Evolutionary conservation across 2,329 filamentous ascomycete species (phyloP).

Genomic region (Hypoxylon sp.): DNA sequence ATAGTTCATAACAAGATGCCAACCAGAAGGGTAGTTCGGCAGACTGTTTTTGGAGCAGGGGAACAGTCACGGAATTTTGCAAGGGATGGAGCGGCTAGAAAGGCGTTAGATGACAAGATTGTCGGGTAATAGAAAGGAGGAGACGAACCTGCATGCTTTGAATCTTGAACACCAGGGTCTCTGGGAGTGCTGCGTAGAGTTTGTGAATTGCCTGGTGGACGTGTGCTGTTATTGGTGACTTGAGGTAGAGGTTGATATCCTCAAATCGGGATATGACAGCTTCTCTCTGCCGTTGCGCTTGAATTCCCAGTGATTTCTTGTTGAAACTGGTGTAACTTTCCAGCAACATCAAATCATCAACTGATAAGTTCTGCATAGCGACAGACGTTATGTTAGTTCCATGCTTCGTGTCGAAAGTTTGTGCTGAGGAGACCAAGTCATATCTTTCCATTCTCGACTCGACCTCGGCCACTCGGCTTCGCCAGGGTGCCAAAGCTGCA

Average conservation of each 20-base stretch:
- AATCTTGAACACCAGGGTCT: constrained; percentile 42
- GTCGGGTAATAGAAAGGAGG: constrained; percentile 37
- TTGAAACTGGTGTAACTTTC: constrained; percentile 39
- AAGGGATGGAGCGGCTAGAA: constrained; percentile 65
- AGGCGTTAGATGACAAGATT: constrained; percentile 53
- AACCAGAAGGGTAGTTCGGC: constrained; percentile 57
- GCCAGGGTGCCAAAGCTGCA: constrained; percentile 44
- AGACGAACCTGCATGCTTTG: constrained; percentile 55
- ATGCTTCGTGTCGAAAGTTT: constrained; percentile 42
- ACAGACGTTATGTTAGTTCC: constrained; percentile 44
- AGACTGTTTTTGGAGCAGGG: constrained; percentile 51
- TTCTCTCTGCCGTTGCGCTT: background rate
- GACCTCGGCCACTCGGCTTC: constrained; percentile 54
- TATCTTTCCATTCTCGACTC: constrained; percentile 61
- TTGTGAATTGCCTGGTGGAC: constrained; percentile 48
- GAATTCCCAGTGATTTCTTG: background rate
- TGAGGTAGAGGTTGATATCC: constrained; percentile 36
- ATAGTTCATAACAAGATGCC: constrained; percentile 60
- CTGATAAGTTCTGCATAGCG: constrained; percentile 58
- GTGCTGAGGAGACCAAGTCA: constrained; percentile 47
- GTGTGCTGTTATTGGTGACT: constrained; percentile 44
- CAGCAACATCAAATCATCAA: constrained; percentile 55
- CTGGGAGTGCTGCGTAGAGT: constrained; percentile 48
- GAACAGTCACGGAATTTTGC: constrained; percentile 63
- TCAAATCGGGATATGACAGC: background rate